Evolutionary conservation across 2,329 filamentous ascomycete species (phyloP), one percentile per base, ranked within the genome.

Genomic region (Pseudogymnoascus verrucosus): DNA sequence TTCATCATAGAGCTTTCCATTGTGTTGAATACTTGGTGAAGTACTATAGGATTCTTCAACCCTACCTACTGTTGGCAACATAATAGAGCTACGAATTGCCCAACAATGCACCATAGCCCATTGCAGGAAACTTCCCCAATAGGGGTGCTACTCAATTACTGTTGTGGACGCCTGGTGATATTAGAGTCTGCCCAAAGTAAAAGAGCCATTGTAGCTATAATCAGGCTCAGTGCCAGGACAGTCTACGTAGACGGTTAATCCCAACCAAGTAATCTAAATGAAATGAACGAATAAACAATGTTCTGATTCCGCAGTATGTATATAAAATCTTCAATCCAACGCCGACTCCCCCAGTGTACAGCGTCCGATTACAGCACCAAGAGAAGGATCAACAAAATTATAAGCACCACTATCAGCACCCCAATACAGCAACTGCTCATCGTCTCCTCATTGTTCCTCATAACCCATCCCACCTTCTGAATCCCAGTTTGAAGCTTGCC

Each of bases 361-460:
- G 51, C 36, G 28, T 57, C 59, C 26, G 39, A 40, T 40, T 65
- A 89, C 69, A 89, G 72, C 54, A 89, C 76, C 70, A 89, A 72
- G 47, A 98, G 79, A 69, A 99, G 78, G 67, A 98, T 84, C 71
- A 99, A 80, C 70, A 99, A 78, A 28, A 99, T 78, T 64, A 98
- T 91, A 68, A 98, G 80, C 39, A 96, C 90, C 67, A 95, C 85
- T 65, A 98, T 96, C 70, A 98, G 82, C 19, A 96, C 79, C 4
- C 82, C 90, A 70, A 99, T 96, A 76, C 93, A 98, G 78, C 91
- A 97, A 75, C 91, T 91, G 69, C 91, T 96, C 79, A 78, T 81
- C 71, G 81, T 79, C 84, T 96, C 95, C 82, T 99, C 95, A 75
- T 96, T 98, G 77, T 88, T 84, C 75, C 87, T 84, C 71, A 97